Evolutionary conservation across 1,284 basidiomycete species (phyloP).

Genomic region (Ustilago crameri): DNA sequence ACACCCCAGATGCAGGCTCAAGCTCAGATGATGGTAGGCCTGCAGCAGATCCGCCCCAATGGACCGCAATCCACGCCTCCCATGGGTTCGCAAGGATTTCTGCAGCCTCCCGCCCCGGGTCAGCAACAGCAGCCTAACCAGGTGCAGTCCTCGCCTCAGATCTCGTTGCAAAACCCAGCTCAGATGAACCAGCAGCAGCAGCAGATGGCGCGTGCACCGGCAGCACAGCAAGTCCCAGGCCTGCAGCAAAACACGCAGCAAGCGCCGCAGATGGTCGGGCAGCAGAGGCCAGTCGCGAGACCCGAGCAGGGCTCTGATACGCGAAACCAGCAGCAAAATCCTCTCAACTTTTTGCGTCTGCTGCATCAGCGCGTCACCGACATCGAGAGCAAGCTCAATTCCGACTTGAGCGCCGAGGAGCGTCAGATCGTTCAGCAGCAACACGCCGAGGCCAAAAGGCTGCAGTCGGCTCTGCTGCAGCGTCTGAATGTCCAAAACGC

Average conservation of each 20-base stretch:
- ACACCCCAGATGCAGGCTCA: slow-evolving; percentile 54
- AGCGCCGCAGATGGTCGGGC: slow-evolving; percentile 25
- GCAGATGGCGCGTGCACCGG: slow-evolving; percentile 28
- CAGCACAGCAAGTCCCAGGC: slow-evolving; percentile 21
- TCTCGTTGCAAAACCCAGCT: slow-evolving; percentile 21
- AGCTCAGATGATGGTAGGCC: slow-evolving; percentile 52
- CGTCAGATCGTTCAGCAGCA: slow-evolving; percentile 48
- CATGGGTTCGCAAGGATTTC: slow-evolving; percentile 30
- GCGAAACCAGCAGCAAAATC: slow-evolving; percentile 37
- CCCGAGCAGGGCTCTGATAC: slow-evolving; percentile 18
- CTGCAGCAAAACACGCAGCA: slow-evolving; percentile 31
- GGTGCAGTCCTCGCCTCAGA: slow-evolving; percentile 29
- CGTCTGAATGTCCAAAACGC: slow-evolving; percentile 48
- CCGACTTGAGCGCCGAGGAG: slow-evolving; percentile 45
- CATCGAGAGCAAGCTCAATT: slow-evolving; percentile 54
- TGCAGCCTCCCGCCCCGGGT: slow-evolving; percentile 26
- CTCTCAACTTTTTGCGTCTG: slow-evolving; percentile 52
- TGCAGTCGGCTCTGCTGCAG: slow-evolving; percentile 47
- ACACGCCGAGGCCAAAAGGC: slow-evolving; percentile 45
- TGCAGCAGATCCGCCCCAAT: slow-evolving; percentile 41
- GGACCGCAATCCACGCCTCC: slow-evolving; percentile 35
- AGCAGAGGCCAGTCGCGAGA: slow-evolving; percentile 24
- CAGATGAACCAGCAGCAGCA: slow-evolving; percentile 34
- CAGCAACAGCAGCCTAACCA: slow-evolving; percentile 25
- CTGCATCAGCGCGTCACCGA: slow-evolving; percentile 57